phyloP scores from a whole-genome alignment of 345 rosid species.

The Populus ilicifolia region DNA sequence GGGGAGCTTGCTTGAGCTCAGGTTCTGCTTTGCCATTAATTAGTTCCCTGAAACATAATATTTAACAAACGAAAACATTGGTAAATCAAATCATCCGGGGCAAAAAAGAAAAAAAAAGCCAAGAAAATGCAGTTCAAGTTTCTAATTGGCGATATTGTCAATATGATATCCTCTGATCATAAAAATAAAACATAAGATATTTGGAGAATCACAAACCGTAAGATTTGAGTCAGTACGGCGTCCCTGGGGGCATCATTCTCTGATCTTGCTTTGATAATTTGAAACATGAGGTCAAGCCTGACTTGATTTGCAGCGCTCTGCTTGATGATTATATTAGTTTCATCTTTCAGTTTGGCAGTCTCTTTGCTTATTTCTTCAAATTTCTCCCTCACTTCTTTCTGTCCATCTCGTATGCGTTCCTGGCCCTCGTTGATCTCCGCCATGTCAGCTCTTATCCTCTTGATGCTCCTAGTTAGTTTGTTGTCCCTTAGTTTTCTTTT shows the following conservation, averaged over 20 bases:
- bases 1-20: neutral
- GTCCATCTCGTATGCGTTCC: neutral
- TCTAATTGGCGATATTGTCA: neutral
- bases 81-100: neutral
- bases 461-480: neutral
- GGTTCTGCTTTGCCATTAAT: neutral
- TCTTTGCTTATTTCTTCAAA: neutral
- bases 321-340: neutral
- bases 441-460: neutral
- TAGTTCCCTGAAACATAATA: neutral
- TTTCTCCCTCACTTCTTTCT: neutral
- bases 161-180: neutral
- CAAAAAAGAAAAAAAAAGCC: neutral
- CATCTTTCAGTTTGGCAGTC: neutral
- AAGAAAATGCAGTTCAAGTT: neutral
- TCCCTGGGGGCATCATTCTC: neutral
- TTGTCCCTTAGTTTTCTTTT: neutral
- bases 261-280: neutral
- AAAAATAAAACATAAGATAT: neutral
- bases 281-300: neutral
- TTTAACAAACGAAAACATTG: neutral
- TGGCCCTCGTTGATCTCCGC: neutral
- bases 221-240: neutral
- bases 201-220: neutral
- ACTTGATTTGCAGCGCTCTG: neutral